Base-by-base conservation (phyloP, 1,284 basidiomycete species). In the Pseudozyma thailandica region DNA sequence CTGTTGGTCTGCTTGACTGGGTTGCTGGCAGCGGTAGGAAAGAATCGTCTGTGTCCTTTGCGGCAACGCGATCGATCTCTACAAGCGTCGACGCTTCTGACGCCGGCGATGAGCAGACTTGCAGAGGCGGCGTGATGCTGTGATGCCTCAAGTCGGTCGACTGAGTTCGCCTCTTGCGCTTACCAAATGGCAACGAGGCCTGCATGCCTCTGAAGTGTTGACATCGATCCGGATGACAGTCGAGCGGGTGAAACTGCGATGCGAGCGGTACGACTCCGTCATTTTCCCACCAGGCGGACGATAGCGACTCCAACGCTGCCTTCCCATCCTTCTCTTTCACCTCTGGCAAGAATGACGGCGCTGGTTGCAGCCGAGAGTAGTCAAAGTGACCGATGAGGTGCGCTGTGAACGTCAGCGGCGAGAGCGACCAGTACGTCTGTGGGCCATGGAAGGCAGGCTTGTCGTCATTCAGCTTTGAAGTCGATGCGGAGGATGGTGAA, bases 181-280 rank as follows among this genome's bases (percentile, higher is more conserved):
- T 50, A 12, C 50, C 57, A 13, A 28, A 50, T 1, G 50, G 58
- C 8, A 61, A 26, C 3, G 48, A 45, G 12, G 55, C 51, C 8
- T 58, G 39, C 52, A 72, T 61, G 7, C 71, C 65, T 1, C n/a
- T 3, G 13, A 50, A 59, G 27, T 76, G 72, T 18, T 21, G 10
- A 28, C 74, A 76, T 27, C 18, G 13, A 0, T 37, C 42, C 1
- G 18, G 23, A 2, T 46, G n/a, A 41, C 74, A 76, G 12, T 59
- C 51, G 28, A 70, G 44, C 7, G 74, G 74, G 31, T 76, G 74
- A 25, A 59, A 75, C 43, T 76, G 74, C 16, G 57, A 63, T 4
- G 74, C 74, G 0, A 76, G 28, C 3, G 74, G 74, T 5, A 76
- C 72, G 12, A 76, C 68, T 2, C 74, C 74, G 31, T 76, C 74